A percentile compares a stretch with the other conserved stretches of the same genome.
Evolutionary conservation across 1,284 basidiomycete species (phyloP).

Genomic region (Salmacisia buchloeana): DNA sequence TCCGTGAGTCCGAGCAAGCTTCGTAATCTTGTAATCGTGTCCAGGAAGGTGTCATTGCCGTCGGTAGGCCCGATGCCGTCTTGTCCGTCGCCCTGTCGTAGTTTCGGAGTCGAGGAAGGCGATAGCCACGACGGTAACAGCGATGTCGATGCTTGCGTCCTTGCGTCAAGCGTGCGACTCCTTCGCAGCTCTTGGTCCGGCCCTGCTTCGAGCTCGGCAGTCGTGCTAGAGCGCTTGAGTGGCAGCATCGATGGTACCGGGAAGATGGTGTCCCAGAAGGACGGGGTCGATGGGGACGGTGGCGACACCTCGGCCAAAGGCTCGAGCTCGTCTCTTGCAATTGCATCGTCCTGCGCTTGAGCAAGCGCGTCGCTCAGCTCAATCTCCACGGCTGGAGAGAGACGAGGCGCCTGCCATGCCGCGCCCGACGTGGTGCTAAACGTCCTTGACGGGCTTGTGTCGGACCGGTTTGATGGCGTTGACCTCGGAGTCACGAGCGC

Average conservation of each 20-base stretch:
- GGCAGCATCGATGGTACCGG: neutral
- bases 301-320: neutral
- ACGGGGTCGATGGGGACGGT: neutral
- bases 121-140: too few species aligned
- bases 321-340: neutral
- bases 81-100: neutral
- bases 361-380: neutral
- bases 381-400: neutral
- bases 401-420: neutral
- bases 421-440: too few species aligned
- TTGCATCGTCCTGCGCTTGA: neutral
- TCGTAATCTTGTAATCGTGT: constrained; percentile 9
- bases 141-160: too few species aligned
- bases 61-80: neutral
- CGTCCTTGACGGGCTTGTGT: too few species aligned
- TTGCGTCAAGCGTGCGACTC: too few species aligned
- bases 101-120: neutral
- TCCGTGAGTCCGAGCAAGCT: constrained; percentile 3
- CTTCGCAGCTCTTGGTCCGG: too few species aligned
- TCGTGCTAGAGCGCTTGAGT: neutral
- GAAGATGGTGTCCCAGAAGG: constrained; percentile 1
- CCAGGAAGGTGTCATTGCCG: constrained; percentile 6
- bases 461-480: too few species aligned
- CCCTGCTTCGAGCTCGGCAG: neutral
- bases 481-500: too few species aligned